phyloP scores from a whole-genome alignment of 208 protist species.

The Ichthyophonus hoferi region DNA sequence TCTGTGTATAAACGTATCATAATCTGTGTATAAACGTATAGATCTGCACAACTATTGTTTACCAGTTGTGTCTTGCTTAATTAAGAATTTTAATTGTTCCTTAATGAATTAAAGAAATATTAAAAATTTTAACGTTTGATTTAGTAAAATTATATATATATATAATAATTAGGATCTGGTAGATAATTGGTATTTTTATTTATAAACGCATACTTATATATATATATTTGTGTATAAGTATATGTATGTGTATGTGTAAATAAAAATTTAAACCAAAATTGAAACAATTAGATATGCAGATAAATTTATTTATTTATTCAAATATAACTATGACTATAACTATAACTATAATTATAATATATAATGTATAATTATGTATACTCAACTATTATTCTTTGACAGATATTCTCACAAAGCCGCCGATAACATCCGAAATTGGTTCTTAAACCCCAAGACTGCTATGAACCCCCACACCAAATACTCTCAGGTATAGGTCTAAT shows the following conservation, averaged over 20 bases:
- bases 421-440: constrained; percentile 11
- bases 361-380: too few species aligned
- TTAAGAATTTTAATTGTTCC: too few species aligned
- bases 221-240: not conserved
- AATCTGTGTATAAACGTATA: not conserved
- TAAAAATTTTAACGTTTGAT: too few species aligned
- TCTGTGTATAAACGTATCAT: too few species aligned
- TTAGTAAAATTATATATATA: not conserved
- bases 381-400: not conserved
- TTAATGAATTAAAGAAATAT: too few species aligned
- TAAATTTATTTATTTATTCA: too few species aligned
- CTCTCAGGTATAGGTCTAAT: constrained; percentile 23
- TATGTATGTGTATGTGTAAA: not conserved
- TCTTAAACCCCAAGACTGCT: not conserved
- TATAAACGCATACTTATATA: not conserved
- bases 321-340: not conserved
- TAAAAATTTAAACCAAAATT: too few species aligned
- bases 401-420: constrained; percentile 18
- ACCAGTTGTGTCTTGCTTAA: not conserved
- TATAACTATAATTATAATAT: not conserved
- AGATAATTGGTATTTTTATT: not conserved
- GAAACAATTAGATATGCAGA: not conserved
- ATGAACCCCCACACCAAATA: constrained; percentile 34
- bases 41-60: not conserved
- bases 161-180: not conserved